A percentile compares a stretch with the other conserved stretches of the same genome.
phyloP scores from a whole-genome alignment of 371 early-diverging fungal genomes.

The Mortierella sp. region DNA sequence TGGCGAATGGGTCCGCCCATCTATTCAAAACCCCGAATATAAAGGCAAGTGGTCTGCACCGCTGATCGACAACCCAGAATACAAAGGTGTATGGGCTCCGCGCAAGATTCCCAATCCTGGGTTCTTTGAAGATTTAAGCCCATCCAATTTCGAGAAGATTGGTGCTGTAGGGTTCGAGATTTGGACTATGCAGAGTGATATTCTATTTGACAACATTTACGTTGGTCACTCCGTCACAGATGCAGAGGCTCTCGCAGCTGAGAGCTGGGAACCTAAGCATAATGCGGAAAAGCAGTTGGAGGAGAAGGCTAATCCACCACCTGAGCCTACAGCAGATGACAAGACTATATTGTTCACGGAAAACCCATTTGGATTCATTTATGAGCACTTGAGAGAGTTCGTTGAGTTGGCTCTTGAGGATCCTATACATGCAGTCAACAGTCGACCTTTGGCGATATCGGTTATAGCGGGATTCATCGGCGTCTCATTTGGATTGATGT shows the following conservation, averaged over 20 bases:
- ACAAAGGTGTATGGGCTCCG: conserved; percentile 96
- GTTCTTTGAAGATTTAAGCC: conserved; percentile 76
- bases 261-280: conserved; percentile 77
- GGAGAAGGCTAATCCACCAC: conserved; percentile 58
- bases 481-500: conserved; percentile 53
- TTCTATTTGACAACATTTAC: conserved; percentile 95
- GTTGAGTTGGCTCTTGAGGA: conserved; percentile 55
- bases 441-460: conserved; percentile 61
- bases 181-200: conserved; percentile 96
- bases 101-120: conserved; percentile 92
- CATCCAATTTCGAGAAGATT: conserved; percentile 75
- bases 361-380: conserved; percentile 42
- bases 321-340: conserved; percentile 31
- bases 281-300: conserved; percentile 69
- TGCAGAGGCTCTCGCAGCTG: conserved; percentile 66
- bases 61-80: conserved; percentile 92
- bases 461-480: conserved; percentile 51
- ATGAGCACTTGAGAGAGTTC: conserved; percentile 57
- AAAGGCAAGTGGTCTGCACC: conserved; percentile 88
- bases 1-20: conserved; percentile 73
- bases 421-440: conserved; percentile 65
- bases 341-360: conserved; percentile 22
- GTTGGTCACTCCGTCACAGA: conserved; percentile 78
- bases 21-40: conserved; percentile 89
- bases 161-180: conserved; percentile 94